A percentile compares a stretch with the other conserved stretches of the same genome.
Conservation (phyloP, 768 basidiomycete species). For the Phaeotremella skinneri region DNA sequence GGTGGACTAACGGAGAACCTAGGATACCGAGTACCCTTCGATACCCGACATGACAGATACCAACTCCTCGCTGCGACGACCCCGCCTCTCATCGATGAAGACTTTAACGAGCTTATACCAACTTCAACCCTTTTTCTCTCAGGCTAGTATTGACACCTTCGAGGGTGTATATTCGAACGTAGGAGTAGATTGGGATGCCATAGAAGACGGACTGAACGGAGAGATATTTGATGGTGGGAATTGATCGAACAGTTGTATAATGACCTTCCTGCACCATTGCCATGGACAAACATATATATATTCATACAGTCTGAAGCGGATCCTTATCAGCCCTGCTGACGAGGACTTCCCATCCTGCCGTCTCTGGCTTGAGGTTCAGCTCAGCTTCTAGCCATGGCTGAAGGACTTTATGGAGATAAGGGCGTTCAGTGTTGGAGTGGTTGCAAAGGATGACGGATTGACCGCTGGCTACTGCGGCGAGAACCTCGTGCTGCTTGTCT, state of each 20-base stretch:
- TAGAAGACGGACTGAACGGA: slow-evolving; percentile 73
- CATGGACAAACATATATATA: slow-evolving; percentile 8
- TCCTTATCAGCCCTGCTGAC: slow-evolving; percentile 72
- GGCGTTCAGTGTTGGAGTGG: slow-evolving; percentile 93
- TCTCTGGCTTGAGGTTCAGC: slow-evolving; percentile 53
- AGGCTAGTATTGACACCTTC: slow-evolving; percentile 81
- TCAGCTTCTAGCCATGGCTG: slow-evolving; percentile 63
- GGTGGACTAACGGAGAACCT: not conserved
- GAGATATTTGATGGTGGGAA: slow-evolving; percentile 75
- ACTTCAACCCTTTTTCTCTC: slow-evolving; percentile 84
- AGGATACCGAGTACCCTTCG: slow-evolving; percentile 8
- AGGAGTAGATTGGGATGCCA: slow-evolving; percentile 77
- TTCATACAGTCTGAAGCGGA: slow-evolving; percentile 57
- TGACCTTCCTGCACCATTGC: too few relatives aligned
- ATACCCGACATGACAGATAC: slow-evolving; percentile 3
- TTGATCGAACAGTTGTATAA: too few relatives aligned
- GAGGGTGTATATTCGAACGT: slow-evolving; percentile 79
- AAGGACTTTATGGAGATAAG: slow-evolving; percentile 71
- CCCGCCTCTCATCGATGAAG: slow-evolving; percentile 65
- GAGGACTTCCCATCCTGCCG: slow-evolving; percentile 58
- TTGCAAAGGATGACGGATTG: slow-evolving; percentile 79
- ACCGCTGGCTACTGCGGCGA: slow-evolving; percentile 73
- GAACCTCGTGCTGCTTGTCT: slow-evolving; percentile 72
- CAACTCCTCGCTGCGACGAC: slow-evolving; percentile 61
- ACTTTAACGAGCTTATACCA: slow-evolving; percentile 82